Base-by-base conservation (phyloP, 75 land plant species). In the Selaginella tamariscina region DNA sequence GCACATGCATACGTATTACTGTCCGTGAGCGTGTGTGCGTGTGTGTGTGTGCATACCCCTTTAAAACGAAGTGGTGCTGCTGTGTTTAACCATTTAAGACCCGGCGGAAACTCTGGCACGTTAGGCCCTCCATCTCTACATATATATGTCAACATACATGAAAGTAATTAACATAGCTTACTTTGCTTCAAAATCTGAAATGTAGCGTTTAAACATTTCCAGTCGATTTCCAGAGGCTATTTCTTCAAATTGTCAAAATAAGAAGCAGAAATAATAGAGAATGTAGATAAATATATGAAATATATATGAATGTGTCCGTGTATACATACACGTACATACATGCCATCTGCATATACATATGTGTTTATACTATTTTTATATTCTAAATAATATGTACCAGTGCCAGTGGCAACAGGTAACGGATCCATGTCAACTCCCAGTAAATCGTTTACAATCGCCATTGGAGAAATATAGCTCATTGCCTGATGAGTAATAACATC, bases 1-100 rank as follows among this genome's bases (percentile, higher is more conserved):
- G 22, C 66, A 62, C 18, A 57, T 55, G 29, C 21, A 56, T 29
- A 15, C 20, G 18, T 32, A 65, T 65, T 55, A 55, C 26, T n/a
- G 39, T 65, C 31, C 15, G 11, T 24, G 11, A 27, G 27, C 5
- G 18, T 29, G 33, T 32, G 33, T 65, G 11, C 18, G 0, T 49
- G 18, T 32, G 33, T 18, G n/a, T 11, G 2, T 31, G 2, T 5
- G 49, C 67, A 79, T 79, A 93, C 98, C 90, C 71, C 79, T 56
- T 71, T 56, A 27, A 89, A 79, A 64, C 78, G 81, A 65, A 94
- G 91, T 27, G 96, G 98, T 65, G 83, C 64, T 39, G 49, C 49
- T 55, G 96, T 59, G 66, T 94, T 94, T 69, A 94, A 67, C 98
- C 98, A 94, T 55, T 89, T 88, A 64, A 94, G 90, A 74, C 78